A percentile compares a stretch with the other conserved stretches of the same genome.
Evolutionary conservation across 2,329 filamentous ascomycete species (phyloP).

Genomic region (Albifimbria verrucaria): DNA sequence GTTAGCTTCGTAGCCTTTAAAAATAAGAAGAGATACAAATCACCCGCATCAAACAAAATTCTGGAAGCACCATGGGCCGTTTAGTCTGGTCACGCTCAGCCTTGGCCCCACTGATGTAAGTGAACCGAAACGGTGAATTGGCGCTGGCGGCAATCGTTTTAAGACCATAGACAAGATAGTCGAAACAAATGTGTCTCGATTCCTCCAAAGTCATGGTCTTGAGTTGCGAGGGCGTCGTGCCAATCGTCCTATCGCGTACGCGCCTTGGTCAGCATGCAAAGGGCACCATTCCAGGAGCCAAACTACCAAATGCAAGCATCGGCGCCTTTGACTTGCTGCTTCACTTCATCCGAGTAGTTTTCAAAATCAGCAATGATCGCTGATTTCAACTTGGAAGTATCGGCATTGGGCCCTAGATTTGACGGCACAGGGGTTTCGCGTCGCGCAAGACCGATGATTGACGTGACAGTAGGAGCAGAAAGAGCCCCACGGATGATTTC

Average conservation of each 20-base stretch:
- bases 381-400: slow-evolving; percentile 34
- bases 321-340: slow-evolving; percentile 35
- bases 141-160: neutral
- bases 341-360: slow-evolving; percentile 36
- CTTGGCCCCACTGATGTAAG: slow-evolving; percentile 41
- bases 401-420: slow-evolving; percentile 13
- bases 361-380: slow-evolving; percentile 37
- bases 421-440: slow-evolving; percentile 26
- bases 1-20: neutral
- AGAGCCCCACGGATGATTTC: slow-evolving; percentile 43
- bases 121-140: slow-evolving; percentile 30
- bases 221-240: neutral
- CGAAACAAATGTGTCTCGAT: neutral
- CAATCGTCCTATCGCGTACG: neutral
- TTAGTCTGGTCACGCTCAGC: slow-evolving; percentile 38
- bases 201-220: neutral
- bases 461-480: slow-evolving; percentile 29
- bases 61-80: slow-evolving; percentile 21
- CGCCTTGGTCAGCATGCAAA: neutral
- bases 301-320: slow-evolving; percentile 40
- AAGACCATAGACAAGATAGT: slow-evolving; percentile 1
- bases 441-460: slow-evolving; percentile 39
- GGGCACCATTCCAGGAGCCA: neutral
- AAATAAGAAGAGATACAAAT: slow-evolving; percentile 8
- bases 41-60: slow-evolving; percentile 47